Evolutionary conservation across 192 early-diverging fungal species (phyloP), one percentile per base, ranked within the genome.

Genomic region (Linnemannia elongata): DNA sequence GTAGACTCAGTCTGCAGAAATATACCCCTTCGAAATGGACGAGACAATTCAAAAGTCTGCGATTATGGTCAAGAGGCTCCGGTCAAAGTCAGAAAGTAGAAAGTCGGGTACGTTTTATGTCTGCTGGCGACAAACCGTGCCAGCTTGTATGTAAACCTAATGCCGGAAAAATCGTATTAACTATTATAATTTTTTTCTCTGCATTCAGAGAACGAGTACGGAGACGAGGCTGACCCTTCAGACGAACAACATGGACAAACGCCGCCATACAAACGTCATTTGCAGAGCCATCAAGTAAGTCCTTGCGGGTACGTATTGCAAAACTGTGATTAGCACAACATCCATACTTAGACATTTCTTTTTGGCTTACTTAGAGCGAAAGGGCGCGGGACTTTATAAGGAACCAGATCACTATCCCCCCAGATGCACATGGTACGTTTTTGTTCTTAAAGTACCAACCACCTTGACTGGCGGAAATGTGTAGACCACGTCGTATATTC

Each of bases 11-110:
- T 66, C 60, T 15, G 30, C 60, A 15, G 60, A 66, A 12, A 66
- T 66, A 66, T 66, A 44, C 24, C 76, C 68, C 1, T 78, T 87
- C 39, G 85, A 81, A 42, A 81, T 81, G 72, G 85, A 78, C 13
- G 70, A 80, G 38, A 78, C 85, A 0, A 81, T 87, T 6, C 85
- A 87, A 75, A 87, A 87, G 66, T 87, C 85, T 15, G 78, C 85
- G n/a, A 87, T 87, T 6, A 87, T 87, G 79, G 75, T 87, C 49
- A 87, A 87, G 27, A 80, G 85, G 66, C 30, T 87, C 4, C 69
- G 85, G 3, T 81, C 85, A 44, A 87, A 87, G 73, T 87, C 85
- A 17, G 85, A 81, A 33, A 78, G 76, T 52, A 87, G 78, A 30
- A 78, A 78, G 42, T 69, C 72, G 18, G 79, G 85, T 87, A 87